Evolutionary conservation across 805 yeast species (phyloP).

Genomic region (Wickerhamomyces canadensis): DNA sequence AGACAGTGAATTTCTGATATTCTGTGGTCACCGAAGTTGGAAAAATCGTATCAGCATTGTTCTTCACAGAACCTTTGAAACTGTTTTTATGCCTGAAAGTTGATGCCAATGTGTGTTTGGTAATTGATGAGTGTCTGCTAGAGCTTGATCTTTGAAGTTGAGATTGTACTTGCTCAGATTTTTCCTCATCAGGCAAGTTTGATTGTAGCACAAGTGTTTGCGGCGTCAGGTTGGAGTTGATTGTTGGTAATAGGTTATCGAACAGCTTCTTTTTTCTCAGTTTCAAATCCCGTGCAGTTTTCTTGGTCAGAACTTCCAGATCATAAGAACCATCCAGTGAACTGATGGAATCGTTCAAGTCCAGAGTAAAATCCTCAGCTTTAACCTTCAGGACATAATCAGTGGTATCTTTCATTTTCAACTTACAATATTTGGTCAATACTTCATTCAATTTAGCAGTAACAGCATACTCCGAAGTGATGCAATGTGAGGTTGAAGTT

Average conservation of each 20-base stretch:
- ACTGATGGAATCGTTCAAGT: conserved; percentile 34
- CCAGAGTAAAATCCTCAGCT: conserved; percentile 26
- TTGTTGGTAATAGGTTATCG: conserved; percentile 24
- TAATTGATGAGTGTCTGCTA: conserved; percentile 6
- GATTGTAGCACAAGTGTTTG: conserved; percentile 22
- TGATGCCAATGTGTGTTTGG: conserved; percentile 13
- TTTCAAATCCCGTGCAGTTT: conserved; percentile 32
- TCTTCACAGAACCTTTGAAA: conserved; percentile 25
- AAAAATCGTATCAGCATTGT: conserved; percentile 14
- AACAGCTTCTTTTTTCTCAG: conserved; percentile 26
- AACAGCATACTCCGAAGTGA: conserved; percentile 26
- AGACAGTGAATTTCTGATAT: conserved; percentile 80
- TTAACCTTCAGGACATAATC: conserved; percentile 31
- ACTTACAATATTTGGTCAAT: conserved; percentile 28
- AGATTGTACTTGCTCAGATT: background rate
- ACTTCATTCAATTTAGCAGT: conserved; percentile 33
- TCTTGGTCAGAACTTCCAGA: conserved; percentile 38
- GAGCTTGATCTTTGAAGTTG: conserved; percentile 2
- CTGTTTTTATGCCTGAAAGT: conserved; percentile 31
- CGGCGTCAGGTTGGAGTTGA: conserved; percentile 22
- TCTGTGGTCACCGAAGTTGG: conserved; percentile 26
- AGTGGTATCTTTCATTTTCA: conserved; percentile 30
- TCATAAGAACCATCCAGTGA: conserved; percentile 35
- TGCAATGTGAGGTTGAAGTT: conserved; percentile 21
- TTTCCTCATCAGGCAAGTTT: conserved; percentile 1